Conservation (phyloP, 768 basidiomycete genomes). For the Lactarius tabidus region DNA sequence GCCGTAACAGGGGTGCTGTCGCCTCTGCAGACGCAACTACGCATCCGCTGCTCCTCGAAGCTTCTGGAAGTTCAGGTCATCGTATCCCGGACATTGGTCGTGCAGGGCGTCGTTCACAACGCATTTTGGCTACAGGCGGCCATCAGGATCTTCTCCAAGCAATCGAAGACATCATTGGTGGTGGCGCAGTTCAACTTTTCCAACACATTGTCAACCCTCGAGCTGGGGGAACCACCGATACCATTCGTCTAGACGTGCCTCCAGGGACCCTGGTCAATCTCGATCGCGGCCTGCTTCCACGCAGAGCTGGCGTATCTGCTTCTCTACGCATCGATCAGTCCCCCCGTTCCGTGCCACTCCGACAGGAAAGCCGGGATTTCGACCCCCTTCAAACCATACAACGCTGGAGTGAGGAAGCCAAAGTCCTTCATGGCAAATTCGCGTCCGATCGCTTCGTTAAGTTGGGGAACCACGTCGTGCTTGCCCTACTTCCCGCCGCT, state of each 20-base stretch:
- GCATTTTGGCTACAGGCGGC: conserved; percentile 41
- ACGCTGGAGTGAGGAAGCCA: conserved; percentile 87
- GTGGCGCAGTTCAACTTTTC: conserved; percentile 76
- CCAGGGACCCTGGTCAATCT: conserved; percentile 58
- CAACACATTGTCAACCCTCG: conserved; percentile 72
- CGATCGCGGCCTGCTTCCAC: conserved; percentile 49
- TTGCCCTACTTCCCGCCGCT: conserved; percentile 78
- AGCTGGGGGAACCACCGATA: conserved; percentile 50
- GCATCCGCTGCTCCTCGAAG: conserved; percentile 79
- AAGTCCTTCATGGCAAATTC: conserved; percentile 73
- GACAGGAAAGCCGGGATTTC: conserved; percentile 55
- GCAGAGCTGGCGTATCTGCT: conserved; percentile 45
- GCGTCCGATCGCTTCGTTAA: conserved; percentile 61
- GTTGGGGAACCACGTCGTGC: conserved; percentile 63
- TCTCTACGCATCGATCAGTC: conserved; percentile 61
- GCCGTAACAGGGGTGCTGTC: conserved; percentile 50
- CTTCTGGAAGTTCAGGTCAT: conserved; percentile 44
- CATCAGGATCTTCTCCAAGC: conserved; percentile 61
- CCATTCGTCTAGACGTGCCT: conserved; percentile 75
- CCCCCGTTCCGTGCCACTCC: conserved; percentile 37
- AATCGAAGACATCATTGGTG: conserved; percentile 78
- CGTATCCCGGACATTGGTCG: conserved; percentile 44
- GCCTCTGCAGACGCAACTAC: conserved; percentile 65
- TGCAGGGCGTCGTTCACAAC: conserved; percentile 38
- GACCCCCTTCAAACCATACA: conserved; percentile 78